phyloP scores from a whole-genome alignment of 2,329 filamentous ascomycete species.

The Ceratocystis lukuohia region DNA sequence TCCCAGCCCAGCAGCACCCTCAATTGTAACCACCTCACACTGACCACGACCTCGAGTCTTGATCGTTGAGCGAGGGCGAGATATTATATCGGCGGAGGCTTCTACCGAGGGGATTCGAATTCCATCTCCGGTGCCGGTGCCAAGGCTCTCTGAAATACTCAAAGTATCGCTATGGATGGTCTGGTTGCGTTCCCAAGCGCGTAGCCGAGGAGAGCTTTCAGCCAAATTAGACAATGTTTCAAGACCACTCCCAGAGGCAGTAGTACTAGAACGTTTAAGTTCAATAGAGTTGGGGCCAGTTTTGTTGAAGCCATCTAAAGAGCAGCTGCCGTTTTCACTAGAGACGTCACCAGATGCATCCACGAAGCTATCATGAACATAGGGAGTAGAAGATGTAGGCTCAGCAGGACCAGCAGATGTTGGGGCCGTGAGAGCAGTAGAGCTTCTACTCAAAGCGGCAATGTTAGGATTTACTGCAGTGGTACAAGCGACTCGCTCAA shows the following conservation, averaged over 20 bases:
- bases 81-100: slow-evolving; percentile 22
- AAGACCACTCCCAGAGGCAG: slow-evolving; percentile 1
- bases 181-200: slow-evolving; percentile 40
- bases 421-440: slow-evolving; percentile 23
- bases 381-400: slow-evolving; percentile 42
- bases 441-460: slow-evolving; percentile 14
- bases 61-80: slow-evolving; percentile 40
- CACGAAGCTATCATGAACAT: slow-evolving; percentile 30
- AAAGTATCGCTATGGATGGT: slow-evolving; percentile 38
- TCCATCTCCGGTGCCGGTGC: slow-evolving; percentile 25
- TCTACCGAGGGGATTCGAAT: slow-evolving; percentile 11
- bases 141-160: slow-evolving; percentile 33
- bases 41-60: slow-evolving; percentile 50
- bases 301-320: slow-evolving; percentile 38
- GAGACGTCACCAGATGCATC: slow-evolving; percentile 36
- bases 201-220: slow-evolving; percentile 24
- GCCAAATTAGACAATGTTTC: slow-evolving; percentile 9
- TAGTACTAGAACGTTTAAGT: slow-evolving; percentile 7
- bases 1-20: slow-evolving; percentile 49
- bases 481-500: slow-evolving; percentile 60
- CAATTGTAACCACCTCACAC: slow-evolving; percentile 49
- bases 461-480: slow-evolving; percentile 34
- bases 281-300: slow-evolving; percentile 24
- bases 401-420: slow-evolving; percentile 33
- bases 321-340: slow-evolving; percentile 45